These are phyloP conservation scores for Aspergillus olivimuriae DNA, from an alignment of 495 filamentous ascomycete genomes.

Conservation along the genomic window DNA sequence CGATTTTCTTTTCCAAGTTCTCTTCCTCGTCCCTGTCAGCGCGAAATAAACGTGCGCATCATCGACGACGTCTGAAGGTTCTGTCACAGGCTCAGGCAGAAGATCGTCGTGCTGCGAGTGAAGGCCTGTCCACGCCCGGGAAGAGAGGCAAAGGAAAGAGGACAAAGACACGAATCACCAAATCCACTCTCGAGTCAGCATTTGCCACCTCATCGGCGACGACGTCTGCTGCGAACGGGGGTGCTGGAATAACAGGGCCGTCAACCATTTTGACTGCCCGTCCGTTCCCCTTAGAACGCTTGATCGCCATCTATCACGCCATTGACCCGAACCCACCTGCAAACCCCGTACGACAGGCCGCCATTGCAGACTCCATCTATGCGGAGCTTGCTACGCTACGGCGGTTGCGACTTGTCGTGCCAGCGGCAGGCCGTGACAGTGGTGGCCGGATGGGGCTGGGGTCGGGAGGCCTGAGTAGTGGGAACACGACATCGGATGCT, in stretches of 20 bases:
- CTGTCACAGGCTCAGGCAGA: conserved; percentile 39
- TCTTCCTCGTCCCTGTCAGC: conserved; percentile 48
- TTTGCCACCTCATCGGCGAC: conserved; percentile 37
- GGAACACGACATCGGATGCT: conserved; percentile 34
- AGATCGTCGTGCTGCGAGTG: conserved; percentile 24
- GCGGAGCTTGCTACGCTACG: conserved; percentile 75
- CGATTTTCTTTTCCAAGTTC: conserved; percentile 77
- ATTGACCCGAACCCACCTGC: conserved; percentile 61
- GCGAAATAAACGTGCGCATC: conserved; percentile 48
- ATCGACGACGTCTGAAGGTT: conserved; percentile 46
- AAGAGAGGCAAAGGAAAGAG: conserved; percentile 36
- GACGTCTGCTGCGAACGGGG: conserved; percentile 30
- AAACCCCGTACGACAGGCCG: conserved; percentile 40
- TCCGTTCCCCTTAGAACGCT: conserved; percentile 78
- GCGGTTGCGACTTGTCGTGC: conserved; percentile 67
- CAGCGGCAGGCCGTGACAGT: conserved; percentile 42
- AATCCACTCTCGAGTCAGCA: conserved; percentile 41
- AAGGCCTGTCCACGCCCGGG: conserved; percentile 22
- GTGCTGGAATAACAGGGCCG: conserved; percentile 49
- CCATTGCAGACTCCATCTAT: conserved; percentile 55
- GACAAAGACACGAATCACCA: conserved; percentile 37
- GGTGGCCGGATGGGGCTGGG: conserved; percentile 19
- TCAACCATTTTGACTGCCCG: conserved; percentile 68
- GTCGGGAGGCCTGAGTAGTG: conserved; percentile 25
- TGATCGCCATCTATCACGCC: conserved; percentile 80